A percentile compares a stretch with the other conserved stretches of the same genome.
These are phyloP conservation scores for Metschnikowia colocasiae DNA, from an alignment of 805 yeast species.

Conservation along the genomic window DNA sequence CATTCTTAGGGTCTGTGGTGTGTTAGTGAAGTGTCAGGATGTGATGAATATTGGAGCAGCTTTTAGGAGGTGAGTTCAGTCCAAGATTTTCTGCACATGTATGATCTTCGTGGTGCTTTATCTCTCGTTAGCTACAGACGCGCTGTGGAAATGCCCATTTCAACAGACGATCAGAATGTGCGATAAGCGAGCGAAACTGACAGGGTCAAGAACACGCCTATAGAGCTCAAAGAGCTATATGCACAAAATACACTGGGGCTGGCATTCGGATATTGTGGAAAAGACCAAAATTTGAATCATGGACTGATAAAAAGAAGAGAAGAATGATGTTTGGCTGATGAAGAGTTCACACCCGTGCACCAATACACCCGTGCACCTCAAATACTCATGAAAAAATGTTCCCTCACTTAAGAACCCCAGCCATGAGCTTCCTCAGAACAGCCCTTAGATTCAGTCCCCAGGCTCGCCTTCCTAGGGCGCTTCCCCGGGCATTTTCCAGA, in stretches of 20 bases:
- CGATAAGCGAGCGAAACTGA: conserved; percentile 1
- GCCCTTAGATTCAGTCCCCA: conserved; percentile 6
- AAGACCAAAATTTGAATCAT: background rate
- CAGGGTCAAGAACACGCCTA: background rate
- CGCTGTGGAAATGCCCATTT: conserved; percentile 1
- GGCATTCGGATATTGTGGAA: too few species aligned
- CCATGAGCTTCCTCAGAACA: conserved; percentile 16
- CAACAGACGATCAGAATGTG: background rate
- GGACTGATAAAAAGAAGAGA: background rate
- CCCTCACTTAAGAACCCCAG: background rate
- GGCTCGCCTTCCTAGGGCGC: background rate
- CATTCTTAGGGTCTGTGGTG: background rate
- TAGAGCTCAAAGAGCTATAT: background rate
- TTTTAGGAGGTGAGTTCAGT: background rate
- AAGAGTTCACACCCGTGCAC: background rate
- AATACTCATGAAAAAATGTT: conserved; percentile 6
- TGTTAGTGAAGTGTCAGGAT: background rate
- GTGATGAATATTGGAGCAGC: background rate
- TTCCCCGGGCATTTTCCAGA: background rate
- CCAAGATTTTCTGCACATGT: background rate
- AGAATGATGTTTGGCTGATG: background rate
- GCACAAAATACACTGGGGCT: too few species aligned
- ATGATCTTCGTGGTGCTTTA: background rate
- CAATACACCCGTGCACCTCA: background rate
- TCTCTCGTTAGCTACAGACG: background rate